Conservation (phyloP, 1,139 yeast species). For the Saccharomycopsis hybrid region DNA sequence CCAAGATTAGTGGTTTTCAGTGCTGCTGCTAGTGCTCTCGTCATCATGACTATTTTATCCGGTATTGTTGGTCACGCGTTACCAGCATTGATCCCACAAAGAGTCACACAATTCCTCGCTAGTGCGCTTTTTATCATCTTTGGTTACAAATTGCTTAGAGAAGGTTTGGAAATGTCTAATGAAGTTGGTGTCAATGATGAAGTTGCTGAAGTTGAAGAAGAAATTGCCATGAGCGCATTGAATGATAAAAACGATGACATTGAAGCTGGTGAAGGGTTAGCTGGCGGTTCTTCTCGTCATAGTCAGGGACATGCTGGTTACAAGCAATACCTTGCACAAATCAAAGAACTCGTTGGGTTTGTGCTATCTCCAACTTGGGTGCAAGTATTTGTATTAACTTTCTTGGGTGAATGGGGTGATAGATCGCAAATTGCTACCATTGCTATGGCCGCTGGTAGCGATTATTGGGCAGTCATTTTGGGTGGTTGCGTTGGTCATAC, state of each 20-base stretch:
- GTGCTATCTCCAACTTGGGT: slow-evolving; percentile 86
- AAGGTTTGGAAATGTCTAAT: slow-evolving; percentile 78
- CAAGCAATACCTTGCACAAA: slow-evolving; percentile 19
- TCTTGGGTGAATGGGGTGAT: slow-evolving; percentile 98
- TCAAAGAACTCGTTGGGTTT: slow-evolving; percentile 50
- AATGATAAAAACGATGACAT: slow-evolving; percentile 44
- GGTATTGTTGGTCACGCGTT: slow-evolving; percentile 90
- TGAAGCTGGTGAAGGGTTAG: slow-evolving; percentile 43
- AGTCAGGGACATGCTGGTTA: too few species aligned
- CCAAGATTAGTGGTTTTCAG: slow-evolving; percentile 76
- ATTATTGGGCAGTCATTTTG: slow-evolving; percentile 80
- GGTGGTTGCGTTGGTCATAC: slow-evolving; percentile 93
- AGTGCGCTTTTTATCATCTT: slow-evolving; percentile 75
- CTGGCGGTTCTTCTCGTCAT: too few species aligned
- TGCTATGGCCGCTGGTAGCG: slow-evolving; percentile 97
- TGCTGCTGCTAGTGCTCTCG: slow-evolving; percentile 82
- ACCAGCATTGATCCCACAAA: slow-evolving; percentile 75
- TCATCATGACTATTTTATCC: slow-evolving; percentile 83
- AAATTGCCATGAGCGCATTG: slow-evolving; percentile 61
- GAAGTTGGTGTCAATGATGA: slow-evolving; percentile 89
- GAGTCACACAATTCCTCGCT: slow-evolving; percentile 76
- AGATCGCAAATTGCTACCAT: slow-evolving; percentile 96
- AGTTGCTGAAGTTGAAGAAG: slow-evolving; percentile 94
- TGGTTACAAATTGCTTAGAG: slow-evolving; percentile 69
- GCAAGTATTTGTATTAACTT: slow-evolving; percentile 93